These are phyloP conservation scores for Batkoa obscura DNA, from an alignment of 371 early-diverging fungal species.

Conservation along the genomic window DNA sequence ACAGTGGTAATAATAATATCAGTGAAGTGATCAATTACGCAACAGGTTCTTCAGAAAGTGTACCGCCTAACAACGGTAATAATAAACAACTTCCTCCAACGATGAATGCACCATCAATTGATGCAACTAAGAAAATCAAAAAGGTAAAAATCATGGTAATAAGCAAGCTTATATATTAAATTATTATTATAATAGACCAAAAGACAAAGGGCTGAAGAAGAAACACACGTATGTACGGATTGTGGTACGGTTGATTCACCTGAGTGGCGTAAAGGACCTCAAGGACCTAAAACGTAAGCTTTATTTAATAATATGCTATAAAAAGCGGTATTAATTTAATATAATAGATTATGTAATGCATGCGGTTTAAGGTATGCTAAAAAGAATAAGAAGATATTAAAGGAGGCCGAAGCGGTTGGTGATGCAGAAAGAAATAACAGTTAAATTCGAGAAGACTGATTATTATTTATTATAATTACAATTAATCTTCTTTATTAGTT, in stretches of 20 bases:
- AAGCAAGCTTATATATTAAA: background rate
- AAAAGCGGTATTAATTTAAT: background rate
- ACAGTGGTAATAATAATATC: background rate
- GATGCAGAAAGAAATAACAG: no score
- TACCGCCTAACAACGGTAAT: no score
- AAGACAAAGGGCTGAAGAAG: conserved; percentile 10
- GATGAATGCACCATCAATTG: no score
- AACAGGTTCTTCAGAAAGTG: no score
- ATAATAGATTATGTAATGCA: conserved; percentile 26
- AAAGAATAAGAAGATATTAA: conserved; percentile 2
- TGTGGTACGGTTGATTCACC: conserved; percentile 63
- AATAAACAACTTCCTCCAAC: no score
- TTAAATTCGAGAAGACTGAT: no score
- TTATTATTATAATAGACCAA: conserved; percentile 13
- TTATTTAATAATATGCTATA: background rate
- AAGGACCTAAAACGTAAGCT: conserved; percentile 41
- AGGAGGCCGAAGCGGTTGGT: no score
- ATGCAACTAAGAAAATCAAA: no score
- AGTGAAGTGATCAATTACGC: background rate
- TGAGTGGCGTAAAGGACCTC: conserved; percentile 68
- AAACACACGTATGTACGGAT: conserved; percentile 21
- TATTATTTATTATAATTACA: no score
- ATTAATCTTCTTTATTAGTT: no score
- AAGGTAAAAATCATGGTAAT: background rate
- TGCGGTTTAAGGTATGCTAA: conserved; percentile 26